A percentile compares a stretch with the other conserved stretches of the same genome.
These are phyloP conservation scores for Leccinum variicolor DNA, from an alignment of 768 basidiomycete genomes.

Conservation along the genomic window DNA sequence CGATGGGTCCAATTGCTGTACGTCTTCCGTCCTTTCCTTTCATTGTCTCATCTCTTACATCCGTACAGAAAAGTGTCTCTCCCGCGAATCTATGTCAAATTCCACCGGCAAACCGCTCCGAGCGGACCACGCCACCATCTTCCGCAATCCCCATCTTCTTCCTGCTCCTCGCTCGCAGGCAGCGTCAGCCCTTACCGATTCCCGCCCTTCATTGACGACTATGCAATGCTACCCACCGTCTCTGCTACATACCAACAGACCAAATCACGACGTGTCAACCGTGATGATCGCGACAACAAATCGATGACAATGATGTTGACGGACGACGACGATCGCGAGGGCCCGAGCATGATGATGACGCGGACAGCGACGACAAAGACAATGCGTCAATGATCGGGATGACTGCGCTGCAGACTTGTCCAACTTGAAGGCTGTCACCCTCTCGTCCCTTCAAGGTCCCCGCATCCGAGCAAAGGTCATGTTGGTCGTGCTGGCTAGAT, in stretches of 20 bases:
- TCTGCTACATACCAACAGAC: conserved; percentile 20
- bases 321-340: too few relatives aligned
- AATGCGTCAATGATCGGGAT: too few relatives aligned
- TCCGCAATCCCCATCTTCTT: conserved; percentile 31
- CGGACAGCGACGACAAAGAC: too few relatives aligned
- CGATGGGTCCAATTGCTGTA: conserved; percentile 75
- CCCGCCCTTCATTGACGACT: conserved; percentile 38
- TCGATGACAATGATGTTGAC: too few relatives aligned
- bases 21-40: conserved; percentile 23
- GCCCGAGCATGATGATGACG: too few relatives aligned
- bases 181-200: conserved; percentile 18
- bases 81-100: conserved; percentile 74
- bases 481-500: too few relatives aligned
- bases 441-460: too few relatives aligned
- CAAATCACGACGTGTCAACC: conserved; percentile 10
- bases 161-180: conserved; percentile 19
- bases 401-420: too few relatives aligned
- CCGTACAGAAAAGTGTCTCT: conserved; percentile 62
- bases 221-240: conserved; percentile 33
- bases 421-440: too few relatives aligned
- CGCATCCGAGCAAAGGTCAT: too few relatives aligned
- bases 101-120: conserved; percentile 78
- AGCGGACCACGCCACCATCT: conserved; percentile 64
- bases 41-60: background rate
- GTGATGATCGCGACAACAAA: too few relatives aligned